Evolutionary conservation across 2,329 filamentous ascomycete genomes (phyloP).

Genomic region (Trichoderma pleuroti): DNA sequence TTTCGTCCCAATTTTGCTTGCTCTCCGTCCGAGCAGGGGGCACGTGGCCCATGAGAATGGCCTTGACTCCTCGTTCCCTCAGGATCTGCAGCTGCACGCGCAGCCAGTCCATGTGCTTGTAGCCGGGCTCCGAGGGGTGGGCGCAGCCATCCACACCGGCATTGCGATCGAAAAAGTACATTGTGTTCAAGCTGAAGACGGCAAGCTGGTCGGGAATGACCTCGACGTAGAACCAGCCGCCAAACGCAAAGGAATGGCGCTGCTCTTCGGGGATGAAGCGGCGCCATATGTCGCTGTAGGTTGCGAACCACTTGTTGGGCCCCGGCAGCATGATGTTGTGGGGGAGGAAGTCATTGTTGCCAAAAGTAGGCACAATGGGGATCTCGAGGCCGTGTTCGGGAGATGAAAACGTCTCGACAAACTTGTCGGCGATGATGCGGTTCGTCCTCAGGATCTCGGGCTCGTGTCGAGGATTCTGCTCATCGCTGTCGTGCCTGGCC

Average conservation of each 20-base stretch:
- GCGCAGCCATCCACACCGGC: conserved; percentile 89
- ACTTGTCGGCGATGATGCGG: conserved; percentile 68
- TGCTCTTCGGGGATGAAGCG: conserved; percentile 90
- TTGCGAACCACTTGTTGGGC: conserved; percentile 80
- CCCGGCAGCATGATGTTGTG: conserved; percentile 89
- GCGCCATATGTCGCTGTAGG: conserved; percentile 75
- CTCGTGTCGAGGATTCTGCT: conserved; percentile 69
- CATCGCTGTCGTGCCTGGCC: conserved; percentile 84
- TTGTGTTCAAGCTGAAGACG: conserved; percentile 90
- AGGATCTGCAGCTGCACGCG: conserved; percentile 81
- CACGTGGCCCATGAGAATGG: conserved; percentile 89
- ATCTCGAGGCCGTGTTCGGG: conserved; percentile 58
- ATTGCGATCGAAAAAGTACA: conserved; percentile 95
- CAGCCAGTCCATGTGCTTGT: conserved; percentile 94
- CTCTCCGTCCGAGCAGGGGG: conserved; percentile 81
- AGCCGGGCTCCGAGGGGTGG: conserved; percentile 76
- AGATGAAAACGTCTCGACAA: conserved; percentile 68
- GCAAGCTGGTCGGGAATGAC: conserved; percentile 82
- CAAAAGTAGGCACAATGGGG: conserved; percentile 84
- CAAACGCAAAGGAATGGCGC: conserved; percentile 83
- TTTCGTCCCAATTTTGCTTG: conserved; percentile 92
- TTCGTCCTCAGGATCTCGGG: conserved; percentile 78
- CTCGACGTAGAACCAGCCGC: conserved; percentile 93
- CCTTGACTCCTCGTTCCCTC: conserved; percentile 83
- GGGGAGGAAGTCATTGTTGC: conserved; percentile 96